These are phyloP conservation scores for Oryza australiensis DNA, from an alignment of 176 grass and related monocot species.

Conservation along the genomic window DNA sequence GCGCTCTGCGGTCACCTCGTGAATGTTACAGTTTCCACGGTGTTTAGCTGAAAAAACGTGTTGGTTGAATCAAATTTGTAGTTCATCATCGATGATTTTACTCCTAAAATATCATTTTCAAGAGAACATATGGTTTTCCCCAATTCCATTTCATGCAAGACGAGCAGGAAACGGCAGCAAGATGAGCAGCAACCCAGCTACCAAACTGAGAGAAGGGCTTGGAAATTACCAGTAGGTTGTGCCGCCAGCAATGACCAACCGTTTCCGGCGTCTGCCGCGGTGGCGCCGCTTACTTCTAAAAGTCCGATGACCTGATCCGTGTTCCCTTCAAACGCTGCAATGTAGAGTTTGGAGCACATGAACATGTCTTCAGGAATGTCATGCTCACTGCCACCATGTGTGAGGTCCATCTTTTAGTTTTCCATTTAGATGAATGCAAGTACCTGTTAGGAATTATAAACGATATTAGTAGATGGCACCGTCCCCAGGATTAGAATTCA, in stretches of 20 bases:
- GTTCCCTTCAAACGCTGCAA: conserved; percentile 3
- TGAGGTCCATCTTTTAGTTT: not conserved
- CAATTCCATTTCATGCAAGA: not conserved
- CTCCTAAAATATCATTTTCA: not conserved
- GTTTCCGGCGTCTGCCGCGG: not conserved
- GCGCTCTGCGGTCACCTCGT: conserved; percentile 28
- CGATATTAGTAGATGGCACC: too few relatives aligned
- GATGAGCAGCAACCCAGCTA: not conserved
- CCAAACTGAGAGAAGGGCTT: not conserved
- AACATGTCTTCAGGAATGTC: not conserved
- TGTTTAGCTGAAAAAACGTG: not conserved
- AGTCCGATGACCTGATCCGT: conserved; percentile 1
- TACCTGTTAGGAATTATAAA: not conserved
- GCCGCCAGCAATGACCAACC: not conserved
- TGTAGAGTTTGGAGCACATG: conserved; percentile 38
- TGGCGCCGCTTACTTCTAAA: not conserved
- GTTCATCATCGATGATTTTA: not conserved
- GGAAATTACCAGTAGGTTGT: not conserved
- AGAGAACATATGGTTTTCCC: not conserved
- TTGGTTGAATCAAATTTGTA: not conserved
- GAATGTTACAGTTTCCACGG: not conserved
- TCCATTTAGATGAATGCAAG: not conserved
- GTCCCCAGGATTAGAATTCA: not conserved
- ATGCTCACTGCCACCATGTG: not conserved
- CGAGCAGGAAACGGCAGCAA: not conserved